Base-by-base conservation (phyloP, 2,329 filamentous ascomycete species). In the Macrophomina tecta region DNA sequence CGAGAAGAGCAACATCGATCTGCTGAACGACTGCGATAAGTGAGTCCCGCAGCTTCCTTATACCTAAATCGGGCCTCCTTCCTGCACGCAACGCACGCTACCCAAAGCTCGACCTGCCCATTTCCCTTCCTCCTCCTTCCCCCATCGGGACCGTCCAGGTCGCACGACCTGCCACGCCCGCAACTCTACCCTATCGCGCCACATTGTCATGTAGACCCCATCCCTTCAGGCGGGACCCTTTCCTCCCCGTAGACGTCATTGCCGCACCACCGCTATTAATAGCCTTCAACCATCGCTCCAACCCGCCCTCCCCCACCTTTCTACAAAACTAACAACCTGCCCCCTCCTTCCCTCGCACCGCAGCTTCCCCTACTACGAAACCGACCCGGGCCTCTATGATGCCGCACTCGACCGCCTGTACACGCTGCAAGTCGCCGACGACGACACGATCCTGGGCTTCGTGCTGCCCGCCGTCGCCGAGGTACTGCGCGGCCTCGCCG, bases 311-410 rank as follows among this genome's bases (percentile, higher is more conserved):
- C 40, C 28, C 23, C 56, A 9, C 36, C 38, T 23, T 23, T 23
- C 23, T 23, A 23, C 23, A 23, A 23, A 32, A 60, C 18, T 28
- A 30, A 16, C 48, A 40, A 14, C 28, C 32, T 34, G 6, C 51
- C n/a, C 42, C 34, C 18, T 30, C 28, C 30, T 23, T 38, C 40
- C 63, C 40, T 5, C 32, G 18, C 52, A 38, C 23, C 23, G 23
- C 73, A 94, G 91, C 73, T 97, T 97, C 74, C 93, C 93, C 1
- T 92, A 96, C 79, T 84, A 86, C 66, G 84, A 90, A 66, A 83
- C 82, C 65, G 82, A 89, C 70, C 84, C 87, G 9, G 76, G 84
- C 67, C 81, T 82, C 61, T 88, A 90, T 77, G 80, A 84, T 52
- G 77, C 81, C 51, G 79, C 86, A 69, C 79, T 87, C 67, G 77